phyloP scores from a whole-genome alignment of 176 grass and related monocot species.

The Saccharum officinarum region DNA sequence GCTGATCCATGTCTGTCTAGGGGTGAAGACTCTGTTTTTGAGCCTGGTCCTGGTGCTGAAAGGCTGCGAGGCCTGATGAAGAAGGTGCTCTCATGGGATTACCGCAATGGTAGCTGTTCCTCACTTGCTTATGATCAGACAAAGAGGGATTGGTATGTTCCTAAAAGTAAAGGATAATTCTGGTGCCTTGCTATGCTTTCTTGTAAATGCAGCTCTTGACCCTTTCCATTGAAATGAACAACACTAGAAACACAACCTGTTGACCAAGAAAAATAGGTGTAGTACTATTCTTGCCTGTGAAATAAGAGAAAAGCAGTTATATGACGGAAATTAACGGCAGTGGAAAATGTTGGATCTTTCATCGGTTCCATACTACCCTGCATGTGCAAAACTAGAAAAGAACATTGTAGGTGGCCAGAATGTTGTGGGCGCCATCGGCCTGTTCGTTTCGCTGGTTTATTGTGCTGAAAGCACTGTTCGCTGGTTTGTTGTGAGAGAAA shows the following conservation, averaged over 20 bases:
- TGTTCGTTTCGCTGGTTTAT: too few relatives aligned
- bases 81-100: slow-evolving; percentile 65
- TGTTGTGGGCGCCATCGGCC: too few relatives aligned
- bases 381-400: neutral
- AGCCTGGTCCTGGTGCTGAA: slow-evolving; percentile 64
- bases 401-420: too few relatives aligned
- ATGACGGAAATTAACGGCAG: neutral
- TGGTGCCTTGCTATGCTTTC: slow-evolving; percentile 7
- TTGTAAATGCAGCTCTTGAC: slow-evolving; percentile 43
- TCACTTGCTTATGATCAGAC: slow-evolving; percentile 71
- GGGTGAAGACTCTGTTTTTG: slow-evolving; percentile 58
- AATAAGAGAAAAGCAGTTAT: neutral
- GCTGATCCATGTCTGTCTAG: slow-evolving; percentile 61
- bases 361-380: neutral
- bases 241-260: neutral
- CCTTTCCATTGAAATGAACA: slow-evolving; percentile 35
- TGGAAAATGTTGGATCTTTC: neutral
- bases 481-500: too few relatives aligned
- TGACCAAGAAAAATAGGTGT: slow-evolving; percentile 38
- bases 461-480: too few relatives aligned
- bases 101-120: slow-evolving; percentile 77
- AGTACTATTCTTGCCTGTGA: neutral
- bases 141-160: slow-evolving; percentile 73
- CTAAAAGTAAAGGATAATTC: slow-evolving; percentile 33
- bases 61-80: slow-evolving; percentile 71